Evolutionary conservation across 2,329 filamentous ascomycete genomes (phyloP).

Genomic region (Podosphaera xanthii): DNA sequence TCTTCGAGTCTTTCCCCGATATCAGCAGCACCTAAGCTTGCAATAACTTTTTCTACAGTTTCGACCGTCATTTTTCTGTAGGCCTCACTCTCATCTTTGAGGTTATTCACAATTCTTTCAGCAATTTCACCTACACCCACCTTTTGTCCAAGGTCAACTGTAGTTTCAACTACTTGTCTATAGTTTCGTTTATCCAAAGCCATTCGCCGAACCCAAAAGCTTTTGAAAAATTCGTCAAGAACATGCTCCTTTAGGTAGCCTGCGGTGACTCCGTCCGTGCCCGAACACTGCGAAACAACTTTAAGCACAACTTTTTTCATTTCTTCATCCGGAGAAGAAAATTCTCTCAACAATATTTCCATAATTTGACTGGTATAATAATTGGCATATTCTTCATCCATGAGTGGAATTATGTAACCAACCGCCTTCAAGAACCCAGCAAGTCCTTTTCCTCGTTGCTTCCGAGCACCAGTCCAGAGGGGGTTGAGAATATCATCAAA

Average conservation of each 20-base stretch:
- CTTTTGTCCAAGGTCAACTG: conserved; percentile 89
- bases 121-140: conserved; percentile 93
- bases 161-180: conserved; percentile 91
- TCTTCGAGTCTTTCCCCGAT: conserved; percentile 85
- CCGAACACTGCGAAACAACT: conserved; percentile 86
- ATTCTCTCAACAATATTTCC: conserved; percentile 91
- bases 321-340: conserved; percentile 90
- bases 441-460: conserved; percentile 87
- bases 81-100: conserved; percentile 94
- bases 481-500: conserved; percentile 96
- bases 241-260: conserved; percentile 91
- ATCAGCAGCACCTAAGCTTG: conserved; percentile 78
- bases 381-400: conserved; percentile 99
- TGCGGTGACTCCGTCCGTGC: conserved; percentile 83
- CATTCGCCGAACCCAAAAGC: conserved; percentile 95
- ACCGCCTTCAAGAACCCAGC: conserved; percentile 94
- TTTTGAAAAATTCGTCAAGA: conserved; percentile 91
- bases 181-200: conserved; percentile 95
- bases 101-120: conserved; percentile 75
- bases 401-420: conserved; percentile 91
- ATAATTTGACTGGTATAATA: conserved; percentile 98
- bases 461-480: conserved; percentile 69
- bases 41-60: conserved; percentile 89
- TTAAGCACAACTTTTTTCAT: conserved; percentile 99
- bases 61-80: conserved; percentile 99